A percentile compares a stretch with the other conserved stretches of the same genome.
Evolutionary conservation across 352 stramenopile genomes (phyloP).

Genomic region (Globisporangium cystogenes): DNA sequence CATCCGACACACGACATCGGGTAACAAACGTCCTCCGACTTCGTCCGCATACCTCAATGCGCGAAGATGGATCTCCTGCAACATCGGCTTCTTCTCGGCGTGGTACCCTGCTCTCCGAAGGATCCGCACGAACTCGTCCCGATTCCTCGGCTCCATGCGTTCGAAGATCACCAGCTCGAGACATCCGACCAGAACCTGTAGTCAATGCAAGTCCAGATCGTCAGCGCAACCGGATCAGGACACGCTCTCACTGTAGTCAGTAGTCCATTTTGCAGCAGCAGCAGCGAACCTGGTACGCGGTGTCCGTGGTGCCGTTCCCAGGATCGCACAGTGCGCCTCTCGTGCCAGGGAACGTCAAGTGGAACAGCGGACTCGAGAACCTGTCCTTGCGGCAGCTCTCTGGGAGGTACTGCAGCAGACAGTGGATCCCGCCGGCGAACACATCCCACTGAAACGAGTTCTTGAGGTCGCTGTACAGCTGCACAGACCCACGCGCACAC

Average conservation of each 20-base stretch:
- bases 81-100: constrained; percentile 52
- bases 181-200: constrained; percentile 60
- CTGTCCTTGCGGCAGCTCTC: constrained; percentile 53
- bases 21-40: not conserved
- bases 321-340: constrained; percentile 53
- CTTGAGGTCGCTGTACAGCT: constrained; percentile 76
- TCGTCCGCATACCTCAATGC: constrained; percentile 33
- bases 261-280: not conserved
- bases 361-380: constrained; percentile 60
- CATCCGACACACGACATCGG: not conserved
- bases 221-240: not conserved
- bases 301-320: constrained; percentile 78
- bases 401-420: constrained; percentile 74
- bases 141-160: constrained; percentile 54
- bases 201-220: not conserved
- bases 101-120: constrained; percentile 61
- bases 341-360: constrained; percentile 75
- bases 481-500: not conserved
- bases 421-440: constrained; percentile 78
- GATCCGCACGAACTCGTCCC: constrained; percentile 55
- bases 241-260: too few species aligned
- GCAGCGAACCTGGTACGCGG: constrained; percentile 53
- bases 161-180: constrained; percentile 85
- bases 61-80: constrained; percentile 70
- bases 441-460: constrained; percentile 84